These are phyloP conservation scores for Suillus subalutaceus DNA, from an alignment of 768 basidiomycete species.

Conservation along the genomic window DNA sequence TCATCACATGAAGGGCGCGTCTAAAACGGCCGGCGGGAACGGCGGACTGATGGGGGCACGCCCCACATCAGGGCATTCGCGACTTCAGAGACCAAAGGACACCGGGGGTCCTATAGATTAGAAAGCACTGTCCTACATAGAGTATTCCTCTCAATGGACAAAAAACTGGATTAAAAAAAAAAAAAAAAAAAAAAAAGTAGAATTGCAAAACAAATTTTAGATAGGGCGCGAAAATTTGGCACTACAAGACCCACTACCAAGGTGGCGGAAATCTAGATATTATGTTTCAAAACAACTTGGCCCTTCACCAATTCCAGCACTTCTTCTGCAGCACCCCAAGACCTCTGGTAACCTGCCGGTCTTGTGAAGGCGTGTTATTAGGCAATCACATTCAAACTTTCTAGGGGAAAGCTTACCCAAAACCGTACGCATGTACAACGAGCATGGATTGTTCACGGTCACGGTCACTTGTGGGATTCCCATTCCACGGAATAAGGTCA, in stretches of 20 bases:
- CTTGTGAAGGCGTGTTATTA: constrained; percentile 19
- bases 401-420: constrained; percentile 43
- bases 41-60: too few relatives aligned
- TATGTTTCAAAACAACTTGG: neutral
- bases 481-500: constrained; percentile 21
- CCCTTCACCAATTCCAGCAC: constrained; percentile 33
- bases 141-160: too few relatives aligned
- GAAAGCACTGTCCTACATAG: too few relatives aligned
- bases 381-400: constrained; percentile 18
- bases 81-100: too few relatives aligned
- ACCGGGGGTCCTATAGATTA: too few relatives aligned
- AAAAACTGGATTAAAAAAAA: too few relatives aligned
- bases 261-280: neutral
- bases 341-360: constrained; percentile 41
- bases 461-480: constrained; percentile 18
- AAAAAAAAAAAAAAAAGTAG: too few relatives aligned
- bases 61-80: too few relatives aligned
- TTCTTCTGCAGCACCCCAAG: constrained; percentile 48
- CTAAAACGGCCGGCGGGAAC: too few relatives aligned
- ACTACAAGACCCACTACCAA: neutral
- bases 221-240: neutral
- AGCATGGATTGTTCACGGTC: constrained; percentile 27
- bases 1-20: too few relatives aligned
- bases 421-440: constrained; percentile 64
- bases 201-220: neutral